These are phyloP conservation scores for Zelopaecilomyces penicillatus DNA, from an alignment of 2,329 filamentous ascomycete genomes.

Conservation along the genomic window DNA sequence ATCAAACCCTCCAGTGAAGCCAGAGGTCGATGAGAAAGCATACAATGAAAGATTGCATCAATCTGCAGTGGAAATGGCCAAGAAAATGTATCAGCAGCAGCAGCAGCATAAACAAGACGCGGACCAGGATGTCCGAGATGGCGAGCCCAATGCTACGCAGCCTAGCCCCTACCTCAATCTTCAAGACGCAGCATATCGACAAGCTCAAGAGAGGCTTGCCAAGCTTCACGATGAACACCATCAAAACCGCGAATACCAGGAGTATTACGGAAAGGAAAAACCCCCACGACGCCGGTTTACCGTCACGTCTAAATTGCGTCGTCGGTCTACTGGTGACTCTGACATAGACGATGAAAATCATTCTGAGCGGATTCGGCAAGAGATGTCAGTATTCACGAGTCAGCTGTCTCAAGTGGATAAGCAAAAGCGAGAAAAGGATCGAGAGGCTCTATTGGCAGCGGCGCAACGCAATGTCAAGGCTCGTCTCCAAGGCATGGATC, in stretches of 20 bases:
- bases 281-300: constrained; percentile 36
- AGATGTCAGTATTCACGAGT: constrained; percentile 71
- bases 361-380: constrained; percentile 63
- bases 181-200: constrained; percentile 78
- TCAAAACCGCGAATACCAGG: constrained; percentile 55
- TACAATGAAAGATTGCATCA: constrained; percentile 66
- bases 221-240: constrained; percentile 67
- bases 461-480: constrained; percentile 82
- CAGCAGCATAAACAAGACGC: constrained; percentile 49
- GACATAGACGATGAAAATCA: constrained; percentile 56
- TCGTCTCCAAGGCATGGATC: constrained; percentile 71
- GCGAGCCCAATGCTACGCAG: constrained; percentile 27
- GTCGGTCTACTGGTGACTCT: constrained; percentile 60
- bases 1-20: constrained; percentile 60
- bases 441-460: constrained; percentile 64
- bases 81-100: constrained; percentile 70
- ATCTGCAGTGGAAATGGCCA: constrained; percentile 83
- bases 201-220: constrained; percentile 74
- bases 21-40: constrained; percentile 66
- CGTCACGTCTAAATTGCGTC: constrained; percentile 47
- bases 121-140: constrained; percentile 32
- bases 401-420: constrained; percentile 60
- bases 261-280: constrained; percentile 61
- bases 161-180: constrained; percentile 54
- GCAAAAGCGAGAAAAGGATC: constrained; percentile 66